Conservation (phyloP, 768 basidiomycete species). For the Lactifluus echinatus region DNA sequence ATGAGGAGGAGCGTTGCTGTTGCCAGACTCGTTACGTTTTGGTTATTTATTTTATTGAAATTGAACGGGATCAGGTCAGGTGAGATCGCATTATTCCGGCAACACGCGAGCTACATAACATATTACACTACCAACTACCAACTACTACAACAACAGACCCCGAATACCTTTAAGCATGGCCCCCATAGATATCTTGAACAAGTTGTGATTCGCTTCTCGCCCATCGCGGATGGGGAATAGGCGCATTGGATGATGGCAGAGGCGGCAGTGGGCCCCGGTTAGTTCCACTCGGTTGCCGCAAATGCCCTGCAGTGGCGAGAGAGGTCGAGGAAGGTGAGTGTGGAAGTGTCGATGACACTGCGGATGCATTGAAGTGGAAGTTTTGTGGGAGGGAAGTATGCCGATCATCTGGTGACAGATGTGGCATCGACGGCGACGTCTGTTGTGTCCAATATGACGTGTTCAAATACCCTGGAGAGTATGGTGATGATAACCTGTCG, state of each 20-base stretch:
- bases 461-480: not conserved
- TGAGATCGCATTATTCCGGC: not conserved
- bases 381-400: not conserved
- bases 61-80: not conserved
- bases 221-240: not conserved
- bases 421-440: not conserved
- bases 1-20: not conserved
- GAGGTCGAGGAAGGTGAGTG: not conserved
- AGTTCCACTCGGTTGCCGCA: not conserved
- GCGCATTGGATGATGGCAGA: not conserved
- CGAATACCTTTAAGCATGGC: not conserved
- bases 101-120: not conserved
- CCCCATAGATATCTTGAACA: slow-evolving; percentile 11
- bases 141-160: not conserved
- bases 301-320: not conserved
- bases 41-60: not conserved
- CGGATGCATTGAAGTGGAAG: not conserved
- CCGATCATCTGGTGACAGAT: not conserved
- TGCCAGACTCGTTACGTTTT: not conserved
- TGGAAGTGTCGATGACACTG: not conserved
- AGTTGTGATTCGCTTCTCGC: slow-evolving; percentile 7
- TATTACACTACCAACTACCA: not conserved
- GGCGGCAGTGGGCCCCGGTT: slow-evolving; percentile 5
- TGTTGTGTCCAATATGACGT: not conserved
- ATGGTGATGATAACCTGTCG: not conserved